Base-by-base conservation (phyloP, 495 filamentous ascomycete species). In the Aspergillus olivimuriae region DNA sequence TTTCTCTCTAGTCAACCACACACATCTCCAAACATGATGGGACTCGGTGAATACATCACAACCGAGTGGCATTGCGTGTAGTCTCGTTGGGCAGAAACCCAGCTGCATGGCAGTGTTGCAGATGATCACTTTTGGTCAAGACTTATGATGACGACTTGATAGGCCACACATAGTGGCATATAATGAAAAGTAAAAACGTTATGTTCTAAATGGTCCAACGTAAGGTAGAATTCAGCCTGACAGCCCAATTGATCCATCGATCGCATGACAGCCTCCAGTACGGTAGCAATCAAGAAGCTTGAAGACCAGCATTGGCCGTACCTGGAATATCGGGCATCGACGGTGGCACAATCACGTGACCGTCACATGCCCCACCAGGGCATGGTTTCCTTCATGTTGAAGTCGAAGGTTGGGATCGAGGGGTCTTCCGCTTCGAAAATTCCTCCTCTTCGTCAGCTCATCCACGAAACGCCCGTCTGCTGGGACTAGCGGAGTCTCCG, bases 141-240 rank as follows among this genome's bases (percentile, higher is more conserved):
- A 46, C 40, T 57, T 48, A 57, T 53, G 55, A 57, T 57, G 55
- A 57, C 48, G 55, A 57, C 50, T 53, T 46, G 45, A 57, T 39
- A 40, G 45, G 50, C 50, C 48, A 48, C 15, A 5, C 43, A 35
- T 48, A 51, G 47, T 49, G 48, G 50, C 47, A 46, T 34, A 46
- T 57, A 57, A 57, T 57, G 50, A 48, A 57, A 48, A 46, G 46
- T 21, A 44, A 34, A 39, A 23, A 9, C n/a, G n/a, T n/a, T n/a
- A n/a, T n/a, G n/a, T n/a, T n/a, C n/a, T n/a, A n/a, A n/a, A n/a
- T n/a, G n/a, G n/a, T n/a, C n/a, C n/a, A n/a, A n/a, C n/a, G n/a
- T n/a, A n/a, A n/a, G n/a, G n/a, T n/a, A n/a, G n/a, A n/a, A n/a
- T n/a, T n/a, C n/a, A n/a, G n/a, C n/a, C n/a, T n/a, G n/a, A n/a